Percentiles rank a stretch among this genome's conserved stretches.
Conservation (phyloP, 495 filamentous ascomycete genomes). For the Penicillium silybi region DNA sequence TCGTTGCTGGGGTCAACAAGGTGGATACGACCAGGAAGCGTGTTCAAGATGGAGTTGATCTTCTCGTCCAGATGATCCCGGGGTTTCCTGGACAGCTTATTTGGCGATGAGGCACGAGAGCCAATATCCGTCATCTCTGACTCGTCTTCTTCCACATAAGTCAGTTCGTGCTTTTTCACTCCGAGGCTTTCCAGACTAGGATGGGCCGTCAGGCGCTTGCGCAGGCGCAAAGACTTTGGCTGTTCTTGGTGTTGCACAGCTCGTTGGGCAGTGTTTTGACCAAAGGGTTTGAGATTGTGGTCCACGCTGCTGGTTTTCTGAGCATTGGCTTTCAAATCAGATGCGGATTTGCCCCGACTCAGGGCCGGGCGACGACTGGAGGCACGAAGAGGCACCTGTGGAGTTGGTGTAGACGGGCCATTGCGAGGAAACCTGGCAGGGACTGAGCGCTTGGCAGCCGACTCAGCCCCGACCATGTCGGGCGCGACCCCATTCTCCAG, state of each 20-base stretch:
- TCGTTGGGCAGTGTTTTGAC: conserved; percentile 12
- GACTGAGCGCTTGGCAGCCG: neutral
- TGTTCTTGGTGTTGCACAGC: conserved; percentile 20
- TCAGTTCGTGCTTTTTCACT: conserved; percentile 23
- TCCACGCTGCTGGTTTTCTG: conserved; percentile 11
- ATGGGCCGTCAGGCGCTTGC: conserved; percentile 33
- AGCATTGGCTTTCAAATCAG: conserved; percentile 10
- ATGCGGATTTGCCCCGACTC: conserved; percentile 20
- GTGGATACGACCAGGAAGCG: conserved; percentile 74
- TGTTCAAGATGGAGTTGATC: conserved; percentile 77
- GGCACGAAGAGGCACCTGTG: conserved; percentile 11
- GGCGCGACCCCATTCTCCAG: conserved; percentile 14
- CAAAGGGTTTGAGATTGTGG: conserved; percentile 11
- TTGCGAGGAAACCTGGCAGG: conserved; percentile 2
- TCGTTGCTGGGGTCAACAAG: conserved; percentile 44
- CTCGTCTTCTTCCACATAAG: conserved; percentile 26
- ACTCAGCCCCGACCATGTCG: neutral
- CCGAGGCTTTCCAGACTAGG: conserved; percentile 40
- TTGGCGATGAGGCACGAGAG: conserved; percentile 33
- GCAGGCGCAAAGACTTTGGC: conserved; percentile 24
- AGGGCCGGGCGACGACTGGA: conserved; percentile 16
- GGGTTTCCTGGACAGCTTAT: conserved; percentile 33
- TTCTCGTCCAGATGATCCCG: conserved; percentile 78
- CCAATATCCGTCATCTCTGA: conserved; percentile 13
- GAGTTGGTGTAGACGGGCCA: conserved; percentile 7